Evolutionary conservation across 768 basidiomycete species (phyloP).

Genomic region (Hygrocybe punicea): DNA sequence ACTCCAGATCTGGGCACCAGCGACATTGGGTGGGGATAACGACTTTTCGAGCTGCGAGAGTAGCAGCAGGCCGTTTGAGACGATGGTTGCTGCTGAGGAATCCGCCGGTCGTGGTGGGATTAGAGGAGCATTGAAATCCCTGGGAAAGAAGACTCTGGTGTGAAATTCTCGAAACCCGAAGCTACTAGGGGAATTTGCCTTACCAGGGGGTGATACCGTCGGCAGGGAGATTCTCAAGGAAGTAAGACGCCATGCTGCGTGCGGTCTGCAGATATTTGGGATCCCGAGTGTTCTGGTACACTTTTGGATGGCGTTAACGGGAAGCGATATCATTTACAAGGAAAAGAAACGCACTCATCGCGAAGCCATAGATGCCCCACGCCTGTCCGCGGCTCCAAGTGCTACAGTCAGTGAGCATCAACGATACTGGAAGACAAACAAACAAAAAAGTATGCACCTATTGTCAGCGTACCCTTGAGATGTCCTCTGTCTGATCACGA

Average conservation of each 20-base stretch:
- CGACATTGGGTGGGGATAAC: constrained; percentile 19
- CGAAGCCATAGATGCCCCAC: constrained; percentile 69
- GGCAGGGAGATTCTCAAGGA: constrained; percentile 54
- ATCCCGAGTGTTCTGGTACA: constrained; percentile 55
- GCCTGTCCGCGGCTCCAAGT: constrained; percentile 75
- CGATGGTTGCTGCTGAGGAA: constrained; percentile 66
- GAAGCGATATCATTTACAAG: neutral
- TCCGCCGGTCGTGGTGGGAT: constrained; percentile 59
- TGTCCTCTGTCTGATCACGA: constrained; percentile 54
- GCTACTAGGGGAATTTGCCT: constrained; percentile 9
- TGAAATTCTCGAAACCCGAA: neutral
- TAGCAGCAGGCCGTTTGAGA: constrained; percentile 55
- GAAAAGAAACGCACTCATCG: constrained; percentile 50
- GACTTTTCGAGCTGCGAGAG: constrained; percentile 46
- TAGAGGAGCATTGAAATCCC: constrained; percentile 72
- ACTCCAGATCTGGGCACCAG: constrained; percentile 38
- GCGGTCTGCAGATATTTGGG: constrained; percentile 57
- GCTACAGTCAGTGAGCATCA: constrained; percentile 30
- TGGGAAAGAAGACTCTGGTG: constrained; percentile 18
- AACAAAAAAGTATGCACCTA: constrained; percentile 32
- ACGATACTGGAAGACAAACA: neutral
- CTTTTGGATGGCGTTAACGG: constrained; percentile 35
- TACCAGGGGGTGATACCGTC: constrained; percentile 70
- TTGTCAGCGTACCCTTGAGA: constrained; percentile 59
- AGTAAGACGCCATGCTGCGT: constrained; percentile 55